Evolutionary conservation across 2,329 filamentous ascomycete species (phyloP), one percentile per base, ranked within the genome.

Genomic region (Paecilomyces sp.): DNA sequence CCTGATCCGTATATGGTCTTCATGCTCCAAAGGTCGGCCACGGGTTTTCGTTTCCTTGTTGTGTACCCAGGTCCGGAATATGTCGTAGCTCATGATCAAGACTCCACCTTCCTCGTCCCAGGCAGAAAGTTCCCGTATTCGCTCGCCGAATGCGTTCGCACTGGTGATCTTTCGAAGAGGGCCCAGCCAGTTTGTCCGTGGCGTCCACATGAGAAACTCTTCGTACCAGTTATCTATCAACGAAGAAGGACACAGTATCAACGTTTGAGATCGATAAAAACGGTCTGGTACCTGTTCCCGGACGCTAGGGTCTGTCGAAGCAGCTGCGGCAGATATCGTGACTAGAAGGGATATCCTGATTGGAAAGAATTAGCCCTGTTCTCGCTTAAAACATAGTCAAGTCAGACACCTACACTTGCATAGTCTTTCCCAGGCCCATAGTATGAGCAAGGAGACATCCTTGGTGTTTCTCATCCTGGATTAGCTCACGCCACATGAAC

Each of bases 371-470:
- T 61, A 63, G 60, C 15, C 24, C 50, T 52, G 15, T 12, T 2
- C 6, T 6, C 52, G 18, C 24, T 57, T 12, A 25, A 54, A 56
- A n/a, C 9, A 7, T 25, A 54, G 36, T 8, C 5, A 24, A 34
- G 24, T 12, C 30, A 15, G 24, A 24, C 36, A 75, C 79, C 75
- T 74, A 81, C 78, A 91, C 85, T 76, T 96, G 92, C 87, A 96
- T 91, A 0, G 92, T 95, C 77, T 96, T 97, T 15, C 92, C 92
- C 2, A 96, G 77, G 1, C 92, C 92, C 92, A 96, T 96, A 0
- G 90, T 91, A 71, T 96, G 92, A 5, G 92, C 89, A 22, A 96
- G 80, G 12, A 96, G 80, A 69, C 90, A 95, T 2, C 92, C 92
- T 72, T 92, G 87, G 18, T 81, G 80, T 4, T 79, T 76, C 3